These are phyloP conservation scores for Podospora appendiculata DNA, from an alignment of 495 filamentous ascomycete genomes.

Conservation along the genomic window DNA sequence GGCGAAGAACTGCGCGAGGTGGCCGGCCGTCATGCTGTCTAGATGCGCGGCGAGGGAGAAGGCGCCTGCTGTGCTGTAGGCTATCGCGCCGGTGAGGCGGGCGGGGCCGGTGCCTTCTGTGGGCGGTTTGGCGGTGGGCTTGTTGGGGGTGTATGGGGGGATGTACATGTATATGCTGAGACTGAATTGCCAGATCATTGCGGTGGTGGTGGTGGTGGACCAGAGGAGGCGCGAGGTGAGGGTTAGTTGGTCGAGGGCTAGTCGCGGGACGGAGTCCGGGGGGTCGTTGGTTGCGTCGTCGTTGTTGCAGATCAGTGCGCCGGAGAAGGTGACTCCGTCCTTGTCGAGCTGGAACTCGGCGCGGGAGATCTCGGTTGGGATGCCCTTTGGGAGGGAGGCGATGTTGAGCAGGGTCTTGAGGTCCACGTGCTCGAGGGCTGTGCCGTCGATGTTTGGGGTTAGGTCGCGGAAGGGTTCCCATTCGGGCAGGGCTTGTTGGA, in stretches of 20 bases:
- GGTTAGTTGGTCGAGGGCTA: no score
- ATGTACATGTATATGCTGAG: no score
- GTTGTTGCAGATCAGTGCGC: background rate
- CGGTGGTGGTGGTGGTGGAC: no score
- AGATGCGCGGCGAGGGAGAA: no score
- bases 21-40: background rate
- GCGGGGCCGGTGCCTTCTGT: no score
- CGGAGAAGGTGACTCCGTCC: background rate
- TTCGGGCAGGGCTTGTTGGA: background rate
- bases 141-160: no score
- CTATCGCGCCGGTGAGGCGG: no score
- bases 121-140: no score
- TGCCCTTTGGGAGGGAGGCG: background rate
- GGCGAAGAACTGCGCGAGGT: background rate
- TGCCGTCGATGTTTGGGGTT: background rate
- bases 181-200: no score
- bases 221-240: no score
- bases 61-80: no score
- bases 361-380: background rate
- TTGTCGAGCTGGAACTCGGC: background rate
- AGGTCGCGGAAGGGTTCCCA: background rate
- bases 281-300: background rate
- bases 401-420: background rate
- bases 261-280: background rate
- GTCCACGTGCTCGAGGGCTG: background rate